Evolutionary conservation across 495 filamentous ascomycete species (phyloP).

Genomic region (Gamarada debralockiae): DNA sequence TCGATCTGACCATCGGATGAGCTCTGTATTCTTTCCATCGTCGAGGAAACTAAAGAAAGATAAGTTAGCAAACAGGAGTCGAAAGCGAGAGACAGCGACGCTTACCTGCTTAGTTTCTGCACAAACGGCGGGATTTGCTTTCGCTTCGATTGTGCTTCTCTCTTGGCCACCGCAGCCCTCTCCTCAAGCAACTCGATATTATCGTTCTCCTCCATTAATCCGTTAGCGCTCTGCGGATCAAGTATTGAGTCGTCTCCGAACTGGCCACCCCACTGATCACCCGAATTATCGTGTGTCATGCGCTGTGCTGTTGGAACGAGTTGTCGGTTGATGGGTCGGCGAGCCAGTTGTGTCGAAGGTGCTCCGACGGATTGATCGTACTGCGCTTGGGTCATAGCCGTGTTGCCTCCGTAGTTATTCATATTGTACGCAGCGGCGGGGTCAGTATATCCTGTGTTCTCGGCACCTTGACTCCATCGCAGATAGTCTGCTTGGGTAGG

Average conservation of each 20-base stretch:
- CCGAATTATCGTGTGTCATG: constrained; percentile 39
- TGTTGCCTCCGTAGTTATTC: constrained; percentile 20
- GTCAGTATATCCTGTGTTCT: constrained; percentile 29
- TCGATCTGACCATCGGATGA: constrained; percentile 96
- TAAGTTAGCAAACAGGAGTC: constrained; percentile 11
- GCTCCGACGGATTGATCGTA: constrained; percentile 32
- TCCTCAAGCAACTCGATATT: constrained; percentile 74
- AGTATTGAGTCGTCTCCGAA: constrained; percentile 44
- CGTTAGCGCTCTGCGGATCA: constrained; percentile 29
- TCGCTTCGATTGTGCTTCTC: constrained; percentile 76
- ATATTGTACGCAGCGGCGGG: constrained; percentile 30
- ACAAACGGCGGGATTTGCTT: constrained; percentile 98
- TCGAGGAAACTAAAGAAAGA: constrained; percentile 72
- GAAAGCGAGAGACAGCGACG: neutral
- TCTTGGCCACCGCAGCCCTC: constrained; percentile 70
- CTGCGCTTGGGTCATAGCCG: constrained; percentile 35
- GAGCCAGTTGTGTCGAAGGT: constrained; percentile 62
- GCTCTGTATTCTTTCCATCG: constrained; percentile 81
- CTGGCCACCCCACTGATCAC: constrained; percentile 41
- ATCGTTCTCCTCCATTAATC: constrained; percentile 53
- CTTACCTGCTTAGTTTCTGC: constrained; percentile 95
- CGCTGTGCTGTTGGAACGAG: constrained; percentile 44
- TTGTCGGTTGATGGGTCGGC: constrained; percentile 60
- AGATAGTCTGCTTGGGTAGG: constrained; percentile 50
- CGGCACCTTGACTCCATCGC: constrained; percentile 46